Percentiles rank a stretch among this genome's conserved stretches.
phyloP scores from a whole-genome alignment of 2,329 filamentous ascomycete species.

The Calcarisporium arbuscula region DNA sequence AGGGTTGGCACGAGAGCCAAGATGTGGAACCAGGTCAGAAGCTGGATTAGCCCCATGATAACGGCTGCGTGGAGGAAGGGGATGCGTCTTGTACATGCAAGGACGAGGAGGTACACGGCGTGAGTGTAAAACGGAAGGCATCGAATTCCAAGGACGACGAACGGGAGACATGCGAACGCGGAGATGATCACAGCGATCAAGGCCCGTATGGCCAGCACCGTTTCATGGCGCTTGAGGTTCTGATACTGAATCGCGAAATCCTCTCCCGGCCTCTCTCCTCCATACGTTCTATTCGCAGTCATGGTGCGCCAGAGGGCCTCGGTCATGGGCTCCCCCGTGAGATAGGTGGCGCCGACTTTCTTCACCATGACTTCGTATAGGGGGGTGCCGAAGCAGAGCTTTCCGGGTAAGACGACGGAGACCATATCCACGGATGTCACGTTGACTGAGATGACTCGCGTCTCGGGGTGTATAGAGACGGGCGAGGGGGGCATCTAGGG shows the following conservation, averaged over 20 bases:
- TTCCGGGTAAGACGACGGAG: constrained; percentile 3
- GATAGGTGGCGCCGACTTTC: constrained; percentile 5
- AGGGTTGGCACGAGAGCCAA: constrained; percentile 1
- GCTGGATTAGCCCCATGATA: constrained; percentile 4
- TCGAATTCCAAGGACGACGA: constrained; percentile 4
- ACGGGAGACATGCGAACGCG: not conserved
- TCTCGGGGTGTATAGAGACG: constrained; percentile 1
- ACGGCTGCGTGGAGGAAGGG: not conserved
- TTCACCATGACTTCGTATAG: constrained; percentile 4
- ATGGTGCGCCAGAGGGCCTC: constrained; percentile 9
- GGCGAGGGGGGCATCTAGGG: not conserved
- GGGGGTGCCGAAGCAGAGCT: constrained; percentile 2
- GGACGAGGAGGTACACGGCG: not conserved
- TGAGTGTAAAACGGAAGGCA: constrained; percentile 4
- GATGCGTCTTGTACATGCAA: not conserved
- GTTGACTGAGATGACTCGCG: constrained; percentile 1
- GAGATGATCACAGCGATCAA: not conserved
- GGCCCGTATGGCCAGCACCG: not conserved
- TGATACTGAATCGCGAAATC: constrained; percentile 7
- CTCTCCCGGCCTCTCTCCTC: constrained; percentile 2
- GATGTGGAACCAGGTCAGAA: constrained; percentile 7
- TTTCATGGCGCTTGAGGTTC: constrained; percentile 7
- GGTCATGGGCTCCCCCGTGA: constrained; percentile 5
- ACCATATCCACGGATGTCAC: constrained; percentile 2
- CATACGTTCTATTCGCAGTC: constrained; percentile 6